Evolutionary conservation across 2,329 filamentous ascomycete genomes (phyloP), one percentile per base, ranked within the genome.

Genomic region (Trichoderma gracile): DNA sequence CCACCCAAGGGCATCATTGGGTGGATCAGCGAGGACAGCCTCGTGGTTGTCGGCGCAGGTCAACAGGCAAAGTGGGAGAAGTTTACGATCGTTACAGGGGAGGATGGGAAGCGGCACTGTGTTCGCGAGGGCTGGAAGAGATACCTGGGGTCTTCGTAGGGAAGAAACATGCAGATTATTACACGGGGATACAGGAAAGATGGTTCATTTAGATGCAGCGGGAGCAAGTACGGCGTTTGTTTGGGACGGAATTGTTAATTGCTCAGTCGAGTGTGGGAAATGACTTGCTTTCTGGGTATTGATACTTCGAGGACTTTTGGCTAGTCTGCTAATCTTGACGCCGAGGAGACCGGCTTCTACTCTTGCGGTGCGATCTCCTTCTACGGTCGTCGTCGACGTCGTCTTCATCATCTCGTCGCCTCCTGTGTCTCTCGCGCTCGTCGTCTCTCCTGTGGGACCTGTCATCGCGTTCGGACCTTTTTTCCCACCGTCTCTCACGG

Each of bases 41-140:
- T 97, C 12, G 78, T 93, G 1, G 88, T 96, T 0, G 81, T 96
- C 56, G 90, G 93, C 3, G 90, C 91, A 1, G 93, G 93, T 0
- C 83, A 84, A 66, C 91, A 95, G 73, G 90, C 90, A 17, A 83
- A 90, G 57, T 97, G 93, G 92, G 93, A 97, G 79, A 93, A 90
- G 67, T 97, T 96, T 71, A 80, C 88, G 21, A 80, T 96, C 58
- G 82, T 82, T n/a, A 83, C 89, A 63, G 84, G 84, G 15, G 84
- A 88, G 23, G 87, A 90, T 67, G 90, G 91, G 10, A 86, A 85
- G 68, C 82, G 87, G 50, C 80, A 85, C 58, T 86, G 90, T 67
- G 78, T 86, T 33, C 83, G 90, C 67, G 89, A 93, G 71, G 91
- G 90, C 2, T 96, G 92, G 92, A 94, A 92, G 76, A 83, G 87